phyloP scores from a whole-genome alignment of 768 basidiomycete species.

The Lactarius tabidus region DNA sequence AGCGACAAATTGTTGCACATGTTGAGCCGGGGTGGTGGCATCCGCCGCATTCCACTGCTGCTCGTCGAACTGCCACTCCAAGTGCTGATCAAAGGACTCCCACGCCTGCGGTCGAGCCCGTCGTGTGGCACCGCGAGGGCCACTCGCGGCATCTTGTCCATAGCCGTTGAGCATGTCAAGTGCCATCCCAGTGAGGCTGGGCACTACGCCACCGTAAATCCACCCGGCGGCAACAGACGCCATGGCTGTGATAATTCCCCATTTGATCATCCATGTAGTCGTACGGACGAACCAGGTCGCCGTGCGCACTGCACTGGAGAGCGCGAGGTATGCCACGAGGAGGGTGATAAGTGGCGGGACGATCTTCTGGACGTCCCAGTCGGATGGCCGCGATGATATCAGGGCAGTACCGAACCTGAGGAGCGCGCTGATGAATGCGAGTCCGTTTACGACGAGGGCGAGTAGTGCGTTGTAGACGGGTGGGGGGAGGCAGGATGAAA shows the following conservation, averaged over 20 bases:
- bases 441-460: slow-evolving; percentile 47
- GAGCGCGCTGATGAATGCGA: slow-evolving; percentile 49
- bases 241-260: slow-evolving; percentile 58
- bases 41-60: slow-evolving; percentile 26
- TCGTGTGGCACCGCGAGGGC: slow-evolving; percentile 23
- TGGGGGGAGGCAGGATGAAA: slow-evolving; percentile 52
- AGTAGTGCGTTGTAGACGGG: slow-evolving; percentile 51
- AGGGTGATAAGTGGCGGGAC: slow-evolving; percentile 73
- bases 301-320: slow-evolving; percentile 75
- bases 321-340: slow-evolving; percentile 67
- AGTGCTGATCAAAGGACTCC: slow-evolving; percentile 63
- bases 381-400: slow-evolving; percentile 46
- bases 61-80: slow-evolving; percentile 51
- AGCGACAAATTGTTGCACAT: slow-evolving; percentile 46
- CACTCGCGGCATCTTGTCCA: not conserved
- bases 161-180: slow-evolving; percentile 30
- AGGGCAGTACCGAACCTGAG: slow-evolving; percentile 47
- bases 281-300: slow-evolving; percentile 70
- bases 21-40: slow-evolving; percentile 32
- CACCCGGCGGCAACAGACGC: slow-evolving; percentile 54
- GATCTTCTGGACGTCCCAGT: slow-evolving; percentile 65
- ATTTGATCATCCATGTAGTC: slow-evolving; percentile 68
- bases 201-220: slow-evolving; percentile 39
- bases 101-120: slow-evolving; percentile 47
- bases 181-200: slow-evolving; percentile 40